Conservation (phyloP, 164 flowering plant genomes). For the Pachysandra terminalis region DNA sequence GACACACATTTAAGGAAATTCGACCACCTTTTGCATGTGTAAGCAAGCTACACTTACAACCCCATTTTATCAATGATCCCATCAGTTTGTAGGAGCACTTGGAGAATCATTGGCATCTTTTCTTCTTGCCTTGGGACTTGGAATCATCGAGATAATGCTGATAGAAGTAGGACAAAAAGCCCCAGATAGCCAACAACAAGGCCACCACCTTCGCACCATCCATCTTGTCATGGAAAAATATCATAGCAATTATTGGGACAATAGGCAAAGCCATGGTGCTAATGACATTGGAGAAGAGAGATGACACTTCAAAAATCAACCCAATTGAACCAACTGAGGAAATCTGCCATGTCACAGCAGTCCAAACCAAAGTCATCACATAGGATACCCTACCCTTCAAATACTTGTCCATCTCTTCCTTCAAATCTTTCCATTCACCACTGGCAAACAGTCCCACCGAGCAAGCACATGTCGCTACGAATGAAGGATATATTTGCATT, state of each 20-base stretch:
- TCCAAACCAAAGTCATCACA: constrained; percentile 29
- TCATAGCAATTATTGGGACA: constrained; percentile 24
- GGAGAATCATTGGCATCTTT: background rate
- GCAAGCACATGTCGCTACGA: constrained; percentile 21
- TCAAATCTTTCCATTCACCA: constrained; percentile 29
- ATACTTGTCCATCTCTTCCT: constrained; percentile 21
- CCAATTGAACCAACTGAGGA: constrained; percentile 23
- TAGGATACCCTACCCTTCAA: constrained; percentile 21
- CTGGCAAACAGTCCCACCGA: constrained; percentile 28
- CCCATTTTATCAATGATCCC: too few relatives aligned
- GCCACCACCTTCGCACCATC: constrained; percentile 34
- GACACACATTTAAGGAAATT: too few relatives aligned
- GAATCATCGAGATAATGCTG: constrained; percentile 29
- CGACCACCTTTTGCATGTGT: too few relatives aligned
- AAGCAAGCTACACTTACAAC: too few relatives aligned
- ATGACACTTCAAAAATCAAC: constrained; percentile 24
- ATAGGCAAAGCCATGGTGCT: constrained; percentile 26
- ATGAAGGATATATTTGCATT: constrained; percentile 24
- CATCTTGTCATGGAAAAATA: constrained; percentile 30
- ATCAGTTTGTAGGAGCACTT: background rate
- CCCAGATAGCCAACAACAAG: constrained; percentile 32
- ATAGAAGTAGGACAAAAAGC: constrained; percentile 25
- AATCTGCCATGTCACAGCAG: constrained; percentile 26
- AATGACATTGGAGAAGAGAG: constrained; percentile 33
- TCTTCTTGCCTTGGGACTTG: background rate